A percentile compares a stretch with the other conserved stretches of the same genome.
These are phyloP conservation scores for Akebia trifoliata DNA, from an alignment of 164 flowering plant genomes.

Conservation along the genomic window DNA sequence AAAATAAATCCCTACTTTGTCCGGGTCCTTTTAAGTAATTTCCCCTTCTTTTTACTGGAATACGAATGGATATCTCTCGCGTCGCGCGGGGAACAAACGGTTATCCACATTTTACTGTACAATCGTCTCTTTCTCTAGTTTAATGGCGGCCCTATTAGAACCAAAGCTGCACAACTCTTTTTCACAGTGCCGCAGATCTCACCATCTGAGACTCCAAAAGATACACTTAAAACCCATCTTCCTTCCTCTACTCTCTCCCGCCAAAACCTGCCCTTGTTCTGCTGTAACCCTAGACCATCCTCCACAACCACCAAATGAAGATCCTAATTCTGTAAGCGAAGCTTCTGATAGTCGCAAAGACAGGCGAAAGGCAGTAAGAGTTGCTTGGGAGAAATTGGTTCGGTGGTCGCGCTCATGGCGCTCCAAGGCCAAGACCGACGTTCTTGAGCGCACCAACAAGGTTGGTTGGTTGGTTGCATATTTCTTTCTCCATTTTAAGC, in stretches of 20 bases:
- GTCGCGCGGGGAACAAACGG: too few relatives aligned
- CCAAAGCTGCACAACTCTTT: constrained; percentile 11
- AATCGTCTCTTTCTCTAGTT: neutral
- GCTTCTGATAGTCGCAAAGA: constrained; percentile 25
- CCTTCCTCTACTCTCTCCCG: constrained; percentile 4
- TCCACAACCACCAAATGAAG: constrained; percentile 3
- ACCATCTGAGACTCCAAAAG: constrained; percentile 3
- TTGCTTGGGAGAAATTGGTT: constrained; percentile 94
- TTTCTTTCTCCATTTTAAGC: neutral
- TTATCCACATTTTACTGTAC: too few relatives aligned
- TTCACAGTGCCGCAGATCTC: neutral
- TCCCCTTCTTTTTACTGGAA: too few relatives aligned
- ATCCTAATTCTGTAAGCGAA: constrained; percentile 6
- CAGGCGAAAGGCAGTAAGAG: constrained; percentile 54
- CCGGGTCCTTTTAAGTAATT: too few relatives aligned
- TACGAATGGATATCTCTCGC: too few relatives aligned
- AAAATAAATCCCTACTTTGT: too few relatives aligned
- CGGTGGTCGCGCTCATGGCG: constrained; percentile 96
- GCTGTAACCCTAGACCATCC: constrained; percentile 10
- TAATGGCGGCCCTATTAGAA: constrained; percentile 20
- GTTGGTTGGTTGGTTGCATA: constrained; percentile 21
- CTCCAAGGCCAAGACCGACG: constrained; percentile 71
- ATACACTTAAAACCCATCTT: neutral
- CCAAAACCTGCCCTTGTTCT: constrained; percentile 13
- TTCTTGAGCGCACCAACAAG: constrained; percentile 81